Evolutionary conservation across 2,329 filamentous ascomycete genomes (phyloP), one percentile per base, ranked within the genome.

Genomic region (Cercospora nicotianae): DNA sequence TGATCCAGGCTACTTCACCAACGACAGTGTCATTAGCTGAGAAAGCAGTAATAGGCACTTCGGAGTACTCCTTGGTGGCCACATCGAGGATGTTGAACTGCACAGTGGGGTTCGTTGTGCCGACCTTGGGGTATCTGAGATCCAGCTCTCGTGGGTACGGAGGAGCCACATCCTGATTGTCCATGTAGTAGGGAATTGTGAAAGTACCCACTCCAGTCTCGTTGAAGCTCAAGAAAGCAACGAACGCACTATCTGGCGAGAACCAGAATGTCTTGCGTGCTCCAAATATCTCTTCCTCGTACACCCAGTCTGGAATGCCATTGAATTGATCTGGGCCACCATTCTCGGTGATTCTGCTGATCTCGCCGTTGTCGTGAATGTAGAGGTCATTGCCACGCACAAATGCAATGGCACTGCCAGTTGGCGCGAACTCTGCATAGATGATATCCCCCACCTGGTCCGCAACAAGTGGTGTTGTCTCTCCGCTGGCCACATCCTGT

Each of bases 181-280:
- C 82, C 85, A 89, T 90, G 77, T 87, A 91, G 77, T 90, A 91
- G 0, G 87, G 87, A 10, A 91, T 83, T 0, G 84, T 87, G 76
- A 87, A 91, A 0, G 88, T 90, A 3, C 83, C 84, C 6, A 91
- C 89, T 0, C 88, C 89, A 0, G 88, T 90, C 81, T 91, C 87
- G 71, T 87, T 85, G 78, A 87, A 86, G 73, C 82, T 85, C 62
- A 87, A 79, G 72, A 83, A 88, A 8, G 85, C 85, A 63, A 87
- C 79, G 69, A 83, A 83, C 69, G 83, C 75, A 12, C 84, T 85
- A 67, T 87, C 86, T 4, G 86, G 85, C 3, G 84, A 87, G 75
- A 84, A 87, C 86, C 86, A 87, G 10, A 87, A 77, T 0, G 84
- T 81, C 61, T 80, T 84, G 42, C 82, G 81, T 68, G 80, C 80